Percentiles rank a stretch among this genome's conserved stretches.
phyloP scores from a whole-genome alignment of 768 basidiomycete genomes.

The Psilocybe cubensis region DNA sequence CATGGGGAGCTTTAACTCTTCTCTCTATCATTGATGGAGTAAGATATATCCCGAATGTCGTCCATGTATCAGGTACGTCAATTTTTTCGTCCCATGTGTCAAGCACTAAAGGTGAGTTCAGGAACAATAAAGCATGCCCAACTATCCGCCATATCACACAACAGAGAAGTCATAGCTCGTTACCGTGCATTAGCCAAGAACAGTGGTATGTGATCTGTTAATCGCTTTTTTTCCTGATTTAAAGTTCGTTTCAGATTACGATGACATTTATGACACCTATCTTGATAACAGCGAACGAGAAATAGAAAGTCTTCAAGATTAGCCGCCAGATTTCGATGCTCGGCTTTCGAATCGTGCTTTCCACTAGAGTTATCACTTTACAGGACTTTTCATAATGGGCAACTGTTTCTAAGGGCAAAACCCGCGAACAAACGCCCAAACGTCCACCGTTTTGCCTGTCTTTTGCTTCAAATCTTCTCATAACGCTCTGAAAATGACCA shows the following conservation, averaged over 20 bases:
- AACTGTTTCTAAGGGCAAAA: too few species aligned
- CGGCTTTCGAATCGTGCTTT: too few species aligned
- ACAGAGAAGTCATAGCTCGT: constrained; percentile 70
- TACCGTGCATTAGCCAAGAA: constrained; percentile 58
- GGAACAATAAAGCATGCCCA: constrained; percentile 90
- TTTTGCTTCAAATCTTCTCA: too few species aligned
- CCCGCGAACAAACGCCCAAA: too few species aligned
- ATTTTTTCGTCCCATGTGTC: neutral
- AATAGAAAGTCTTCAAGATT: constrained; percentile 72
- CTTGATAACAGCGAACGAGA: constrained; percentile 60
- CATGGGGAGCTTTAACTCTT: constrained; percentile 80
- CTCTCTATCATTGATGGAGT: constrained; percentile 63
- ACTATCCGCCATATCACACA: constrained; percentile 74
- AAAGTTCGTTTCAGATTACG: constrained; percentile 38
- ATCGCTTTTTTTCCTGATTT: neutral
- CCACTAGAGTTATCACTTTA: too few species aligned
- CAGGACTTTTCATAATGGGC: too few species aligned
- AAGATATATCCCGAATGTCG: constrained; percentile 71
- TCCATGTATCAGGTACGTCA: constrained; percentile 76
- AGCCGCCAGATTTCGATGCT: too few species aligned
- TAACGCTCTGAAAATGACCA: too few species aligned
- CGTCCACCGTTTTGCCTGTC: too few species aligned
- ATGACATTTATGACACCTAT: constrained; percentile 63
- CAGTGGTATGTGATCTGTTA: constrained; percentile 42
- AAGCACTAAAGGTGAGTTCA: constrained; percentile 26